Base-by-base conservation (phyloP, 179 eudicot species). In the Gypsophila paniculata region DNA sequence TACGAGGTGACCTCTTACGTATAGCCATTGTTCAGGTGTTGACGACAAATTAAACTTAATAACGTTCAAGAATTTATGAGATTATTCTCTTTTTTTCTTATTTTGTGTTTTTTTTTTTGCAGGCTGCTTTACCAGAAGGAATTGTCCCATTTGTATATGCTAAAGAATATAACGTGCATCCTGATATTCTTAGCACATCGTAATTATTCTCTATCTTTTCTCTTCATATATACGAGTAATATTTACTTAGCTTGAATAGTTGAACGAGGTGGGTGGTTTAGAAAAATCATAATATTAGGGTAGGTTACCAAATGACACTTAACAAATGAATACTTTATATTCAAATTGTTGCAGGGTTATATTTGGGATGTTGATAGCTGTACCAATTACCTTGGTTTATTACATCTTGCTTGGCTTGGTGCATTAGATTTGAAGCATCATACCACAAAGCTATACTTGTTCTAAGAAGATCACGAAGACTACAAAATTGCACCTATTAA, bases 41-140 rank as follows among this genome's bases (percentile, higher is more conserved):
- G 7, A 10, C 17, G 1, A 26, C 19, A 34, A 2, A 10, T 8
- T 0, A 53, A 8, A 34, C 4, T 18, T 11, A 17, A 8, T 22
- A 4, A 0, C 13, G 0, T 53, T 6, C 13, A 14, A 5, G n/a
- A 2, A 0, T 23, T 6, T 18, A 5, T 29, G 17, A 8, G 9
- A 38, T 15, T 29, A 29, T 29, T 4, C 34, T 1, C 4, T 29
- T 29, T 29, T 29, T 19, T 44, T 1, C 11, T 8, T 6, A 21
- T 8, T 2, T 6, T 26, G 0, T 2, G 3, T 8, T 14, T 13
- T 54, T 4, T 21, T 22, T 62, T 12, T 5, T n/a, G 8, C 80
- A 80, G 83, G 83, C 83, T 7, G 83, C 83, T 21, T 61, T 80
- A 18, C 83, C 83, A 0, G 77, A 68, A 73, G 83, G 83, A 73